Evolutionary conservation across 2,329 filamentous ascomycete species (phyloP).

Genomic region (Pseudogymnoascus sp.): DNA sequence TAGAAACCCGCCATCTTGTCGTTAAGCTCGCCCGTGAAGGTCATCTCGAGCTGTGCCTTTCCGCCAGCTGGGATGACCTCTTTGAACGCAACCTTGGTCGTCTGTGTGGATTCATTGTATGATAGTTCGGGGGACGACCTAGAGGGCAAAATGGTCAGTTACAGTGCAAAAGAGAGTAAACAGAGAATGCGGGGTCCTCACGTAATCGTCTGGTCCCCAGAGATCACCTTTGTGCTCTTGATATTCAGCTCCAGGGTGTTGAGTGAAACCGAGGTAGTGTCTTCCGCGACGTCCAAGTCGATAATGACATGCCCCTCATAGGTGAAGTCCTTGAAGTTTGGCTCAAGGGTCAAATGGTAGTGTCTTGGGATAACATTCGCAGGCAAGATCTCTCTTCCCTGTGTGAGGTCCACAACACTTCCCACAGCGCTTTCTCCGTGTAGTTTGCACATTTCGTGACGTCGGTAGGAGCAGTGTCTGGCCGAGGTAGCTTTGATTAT

Average conservation of each 20-base stretch:
- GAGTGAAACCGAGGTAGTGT: conserved; percentile 76
- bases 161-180: conserved; percentile 14
- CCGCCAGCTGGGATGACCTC: conserved; percentile 62
- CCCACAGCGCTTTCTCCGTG: conserved; percentile 44
- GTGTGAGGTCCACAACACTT: conserved; percentile 49
- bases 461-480: conserved; percentile 65
- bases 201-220: conserved; percentile 45
- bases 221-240: conserved; percentile 59
- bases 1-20: conserved; percentile 98
- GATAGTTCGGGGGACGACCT: conserved; percentile 58
- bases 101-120: conserved; percentile 72
- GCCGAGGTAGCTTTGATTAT: conserved; percentile 19
- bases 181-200: conserved; percentile 22
- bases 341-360: conserved; percentile 87
- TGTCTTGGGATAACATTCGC: conserved; percentile 86
- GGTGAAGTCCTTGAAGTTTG: conserved; percentile 77
- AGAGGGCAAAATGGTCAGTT: conserved; percentile 26
- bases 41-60: conserved; percentile 69
- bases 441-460: conserved; percentile 61
- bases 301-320: conserved; percentile 80
- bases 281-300: conserved; percentile 77
- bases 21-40: conserved; percentile 73
- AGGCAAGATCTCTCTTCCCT: conserved; percentile 75
- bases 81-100: conserved; percentile 71
- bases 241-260: conserved; percentile 85